Base-by-base conservation (phyloP, 306 rosid genomes). In the Potentilla sterilis region DNA sequence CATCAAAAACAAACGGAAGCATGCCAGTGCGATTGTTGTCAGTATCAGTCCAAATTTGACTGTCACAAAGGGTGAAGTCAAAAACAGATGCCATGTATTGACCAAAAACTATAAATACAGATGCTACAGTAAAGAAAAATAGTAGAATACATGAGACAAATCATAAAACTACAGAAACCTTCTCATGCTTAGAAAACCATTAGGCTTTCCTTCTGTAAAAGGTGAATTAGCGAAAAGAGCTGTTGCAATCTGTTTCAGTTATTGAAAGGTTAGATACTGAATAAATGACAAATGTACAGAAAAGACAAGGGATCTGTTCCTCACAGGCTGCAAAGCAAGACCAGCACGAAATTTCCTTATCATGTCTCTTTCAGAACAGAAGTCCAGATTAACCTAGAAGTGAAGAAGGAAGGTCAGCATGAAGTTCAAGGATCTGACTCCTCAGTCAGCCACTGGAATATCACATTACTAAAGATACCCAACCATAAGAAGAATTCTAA, bases 201-300 rank as follows among this genome's bases (percentile, higher is more conserved):
- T 96, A 55, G 98, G 92, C 88, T 92, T 92, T 81, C 96, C 99
- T 80, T 96, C 98, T 10, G 81, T 89, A 83, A 96, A 96, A 49
- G 99, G 99, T 69, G 99, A 96, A 85, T 92, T 96, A 14, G 99
- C 99, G 75, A 96, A 96, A 69, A 96, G 88, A 74, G 99, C 99
- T 7, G 97, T 96, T 83, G 99, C 98, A 82, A 96, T 96, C 99
- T 96, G 96, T 84, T 80, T 75, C 73, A 77, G 72, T 68, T 58
- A 73, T 63, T 83, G 78, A 73, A 37, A 52, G n/a, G 70, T 82
- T 82, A 88, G 77, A 75, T 63, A 74, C 21, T 76, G 70, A 12
- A 42, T 55, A 77, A 64, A 42, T 14, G 21, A 76, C 81, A 68
- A 69, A 70, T 55, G 69, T 61, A 74, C 48, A 76, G 65, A 19